Base-by-base conservation (phyloP, 441 rosid genomes). In the Erysimum pusillum region DNA sequence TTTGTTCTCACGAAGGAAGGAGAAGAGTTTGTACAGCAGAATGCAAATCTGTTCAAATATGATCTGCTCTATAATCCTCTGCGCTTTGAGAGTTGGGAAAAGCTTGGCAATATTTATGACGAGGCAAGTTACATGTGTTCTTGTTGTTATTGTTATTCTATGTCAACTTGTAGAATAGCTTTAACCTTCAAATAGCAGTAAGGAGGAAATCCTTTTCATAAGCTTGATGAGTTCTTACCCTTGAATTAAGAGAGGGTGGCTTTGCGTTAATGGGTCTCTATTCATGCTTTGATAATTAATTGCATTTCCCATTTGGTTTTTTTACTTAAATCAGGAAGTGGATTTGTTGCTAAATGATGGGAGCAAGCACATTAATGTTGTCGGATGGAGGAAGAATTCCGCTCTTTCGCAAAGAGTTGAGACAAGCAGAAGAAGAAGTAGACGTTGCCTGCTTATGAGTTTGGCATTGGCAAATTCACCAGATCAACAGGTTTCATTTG, bases 311-410 rank as follows among this genome's bases (percentile, higher is more conserved):
- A n/a, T 56, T 56, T 74, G 70, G 0, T 67, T 80, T 65, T 69
- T 78, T 86, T 71, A 49, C 66, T 52, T 78, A 76, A 71, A 73
- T 53, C 91, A 96, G 98, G 99, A 96, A 82, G 99, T 96, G 70
- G 99, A 96, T 76, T 91, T 96, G 91, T 75, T 96, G 89, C 87
- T 96, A 75, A 96, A 96, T 84, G 99, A 96, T 85, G 99, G 99
- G 72, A 96, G 99, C 69, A 96, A 96, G 91, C 99, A 96, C 83
- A 88, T 90, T 75, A 96, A 96, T 82, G 98, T 87, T 66, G 86
- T 83, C 35, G 97, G 91, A 77, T 96, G 99, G 99, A 91, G 97
- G 88, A 92, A 92, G 79, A 89, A 84, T 88, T 84, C 85, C 60
- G 80, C 83, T 78, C 82, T 92, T 78, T 87, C 98, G 14, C 91